Evolutionary conservation across 2,329 filamentous ascomycete genomes (phyloP).

Genomic region (Stachybotrys elegans): DNA sequence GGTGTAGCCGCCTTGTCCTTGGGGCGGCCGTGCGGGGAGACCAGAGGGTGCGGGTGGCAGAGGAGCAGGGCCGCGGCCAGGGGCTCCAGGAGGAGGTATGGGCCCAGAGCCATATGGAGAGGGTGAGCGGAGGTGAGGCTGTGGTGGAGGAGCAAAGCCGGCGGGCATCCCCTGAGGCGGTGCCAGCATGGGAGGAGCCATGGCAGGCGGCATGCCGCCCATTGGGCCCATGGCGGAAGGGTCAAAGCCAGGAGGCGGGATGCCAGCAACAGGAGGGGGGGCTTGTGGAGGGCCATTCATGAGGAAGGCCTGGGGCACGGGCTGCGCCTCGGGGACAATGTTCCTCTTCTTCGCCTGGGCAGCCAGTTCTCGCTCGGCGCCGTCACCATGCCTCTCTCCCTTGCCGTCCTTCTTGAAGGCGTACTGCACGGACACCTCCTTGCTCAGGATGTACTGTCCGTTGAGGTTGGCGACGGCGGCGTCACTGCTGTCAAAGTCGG

Average conservation of each 20-base stretch:
- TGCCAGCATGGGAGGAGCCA: conserved; percentile 18
- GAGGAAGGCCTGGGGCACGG: conserved; percentile 70
- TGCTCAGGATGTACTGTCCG: conserved; percentile 94
- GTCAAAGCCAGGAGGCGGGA: conserved; percentile 28
- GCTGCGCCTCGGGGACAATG: conserved; percentile 74
- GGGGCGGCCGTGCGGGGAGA: conserved; percentile 44
- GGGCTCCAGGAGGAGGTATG: conserved; percentile 17
- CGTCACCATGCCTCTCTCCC: conserved; percentile 90
- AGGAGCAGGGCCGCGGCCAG: conserved; percentile 24
- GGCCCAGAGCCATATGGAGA: conserved; percentile 26
- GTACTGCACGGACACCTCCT: conserved; percentile 94
- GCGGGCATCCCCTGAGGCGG: conserved; percentile 30
- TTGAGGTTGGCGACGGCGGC: conserved; percentile 90
- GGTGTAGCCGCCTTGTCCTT: conserved; percentile 37
- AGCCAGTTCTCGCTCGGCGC: conserved; percentile 86
- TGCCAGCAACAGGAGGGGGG: conserved; percentile 7
- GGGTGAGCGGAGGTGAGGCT: conserved; percentile 23
- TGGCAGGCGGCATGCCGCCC: conserved; percentile 11
- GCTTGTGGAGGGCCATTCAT: conserved; percentile 18
- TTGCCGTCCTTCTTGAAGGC: conserved; percentile 99
- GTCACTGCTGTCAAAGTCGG: conserved; percentile 89
- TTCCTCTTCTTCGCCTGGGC: conserved; percentile 92
- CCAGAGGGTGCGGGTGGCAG: conserved; percentile 46
- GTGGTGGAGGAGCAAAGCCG: conserved; percentile 26
- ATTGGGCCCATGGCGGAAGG: conserved; percentile 24